Base-by-base conservation (phyloP, 768 basidiomycete genomes). In the Pleurotus sapidus region DNA sequence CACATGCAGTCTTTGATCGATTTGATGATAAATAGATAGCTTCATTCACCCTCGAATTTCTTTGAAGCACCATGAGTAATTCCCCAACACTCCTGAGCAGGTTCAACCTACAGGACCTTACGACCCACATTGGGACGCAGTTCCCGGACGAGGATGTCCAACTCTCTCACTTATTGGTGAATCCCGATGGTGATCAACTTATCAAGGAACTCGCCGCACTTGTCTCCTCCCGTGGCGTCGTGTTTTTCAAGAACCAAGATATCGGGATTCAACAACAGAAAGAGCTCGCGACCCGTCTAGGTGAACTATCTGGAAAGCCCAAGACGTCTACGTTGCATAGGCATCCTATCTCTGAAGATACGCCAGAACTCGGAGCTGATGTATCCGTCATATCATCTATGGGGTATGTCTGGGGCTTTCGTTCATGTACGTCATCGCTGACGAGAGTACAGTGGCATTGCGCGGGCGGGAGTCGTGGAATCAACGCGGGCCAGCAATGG, bases 181-280 rank as follows among this genome's bases (percentile, higher is more conserved):
- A 76, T 1, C 65, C 71, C 5, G 76, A 83, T 62, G 65, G 78
- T 5, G 82, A 84, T 60, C 77, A 77, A 58, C 69, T 83, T 48
- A 67, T 85, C 58, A 72, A 73, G 18, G 84, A 84, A 61, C 77
- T 86, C 5, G 82, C 84, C 0, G 73, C 74, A 2, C 74, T 84
- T 42, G 74, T 79, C 38, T 77, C 75, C 25, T 80, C 79, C 54
- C 81, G 86, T 30, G 84, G 84, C 3, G 86, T 87, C 46, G 83
- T 86, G 4, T 88, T 88, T 70, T 84, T 88, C 75, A 75, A 77
- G 9, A 71, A 77, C 17, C 84, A 86, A 65, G 74, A 79, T 60
- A 65, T 87, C 51, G 72, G 66, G 3, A 65, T 81, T 42, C 72
- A 75, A 24, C 75, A 84, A 62, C 83, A 85, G 69, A 79, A 77